Conservation (phyloP, 805 yeast species). For the Metschnikowia drakensbergensis region DNA sequence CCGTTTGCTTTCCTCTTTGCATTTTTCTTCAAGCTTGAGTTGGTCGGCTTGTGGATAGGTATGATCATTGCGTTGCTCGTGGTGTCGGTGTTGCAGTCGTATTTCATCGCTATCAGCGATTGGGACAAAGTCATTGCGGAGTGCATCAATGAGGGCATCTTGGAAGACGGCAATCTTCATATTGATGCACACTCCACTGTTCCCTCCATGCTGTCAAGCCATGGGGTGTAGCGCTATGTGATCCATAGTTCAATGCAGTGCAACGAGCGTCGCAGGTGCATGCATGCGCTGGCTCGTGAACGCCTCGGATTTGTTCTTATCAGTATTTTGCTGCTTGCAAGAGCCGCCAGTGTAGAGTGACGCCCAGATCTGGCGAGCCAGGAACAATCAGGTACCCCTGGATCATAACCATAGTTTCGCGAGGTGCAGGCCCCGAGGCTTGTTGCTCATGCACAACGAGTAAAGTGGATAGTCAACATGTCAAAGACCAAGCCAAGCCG, state of each 20-base stretch:
- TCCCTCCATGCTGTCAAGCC: conserved; percentile 24
- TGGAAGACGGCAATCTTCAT: conserved; percentile 30
- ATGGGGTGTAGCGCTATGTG: conserved; percentile 5
- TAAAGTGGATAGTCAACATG: neutral
- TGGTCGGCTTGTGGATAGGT: conserved; percentile 50
- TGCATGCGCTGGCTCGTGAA: neutral
- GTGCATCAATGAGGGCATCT: conserved; percentile 41
- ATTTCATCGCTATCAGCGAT: conserved; percentile 39
- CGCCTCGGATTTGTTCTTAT: neutral
- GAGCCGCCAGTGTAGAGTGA: neutral
- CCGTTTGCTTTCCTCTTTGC: conserved; percentile 47
- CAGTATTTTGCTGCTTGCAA: neutral
- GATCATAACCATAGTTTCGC: neutral
- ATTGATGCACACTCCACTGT: conserved; percentile 31
- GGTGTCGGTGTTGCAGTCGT: conserved; percentile 39
- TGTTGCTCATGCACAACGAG: neutral
- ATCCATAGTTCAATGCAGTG: neutral
- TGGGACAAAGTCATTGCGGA: conserved; percentile 42
- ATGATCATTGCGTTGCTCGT: conserved; percentile 30
- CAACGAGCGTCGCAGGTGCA: neutral
- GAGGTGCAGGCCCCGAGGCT: neutral
- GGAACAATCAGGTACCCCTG: neutral
- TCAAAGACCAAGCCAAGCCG: neutral
- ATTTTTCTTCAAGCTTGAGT: conserved; percentile 35
- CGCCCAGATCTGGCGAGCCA: neutral